phyloP scores from a whole-genome alignment of 345 rosid species.

The Hirschfeldia incana region DNA sequence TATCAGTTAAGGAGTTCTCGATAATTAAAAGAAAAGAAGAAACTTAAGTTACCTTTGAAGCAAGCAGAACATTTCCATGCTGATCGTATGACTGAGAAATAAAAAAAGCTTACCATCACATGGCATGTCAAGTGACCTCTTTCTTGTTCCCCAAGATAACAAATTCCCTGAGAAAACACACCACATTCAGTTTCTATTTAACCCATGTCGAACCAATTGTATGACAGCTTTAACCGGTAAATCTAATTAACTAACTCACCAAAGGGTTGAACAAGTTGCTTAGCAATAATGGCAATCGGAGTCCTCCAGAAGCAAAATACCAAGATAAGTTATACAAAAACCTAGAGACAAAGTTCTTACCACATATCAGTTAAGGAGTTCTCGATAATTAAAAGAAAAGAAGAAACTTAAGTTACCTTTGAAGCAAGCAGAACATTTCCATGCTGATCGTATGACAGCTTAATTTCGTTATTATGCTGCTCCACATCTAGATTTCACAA shows the following conservation, averaged over 20 bases:
- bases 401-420: conserved; percentile 44
- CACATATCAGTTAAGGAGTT: conserved; percentile 18
- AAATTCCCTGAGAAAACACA: conserved; percentile 26
- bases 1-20: conserved; percentile 2
- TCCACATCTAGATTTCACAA: conserved; percentile 55
- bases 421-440: conserved; percentile 45
- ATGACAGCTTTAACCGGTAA: not conserved
- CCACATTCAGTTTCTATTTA: not conserved
- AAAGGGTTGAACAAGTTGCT: conserved; percentile 78
- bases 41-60: conserved; percentile 46
- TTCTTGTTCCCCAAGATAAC: conserved; percentile 40
- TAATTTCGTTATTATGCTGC: conserved; percentile 50
- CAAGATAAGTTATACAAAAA: conserved; percentile 49
- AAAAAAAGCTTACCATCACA: conserved; percentile 34
- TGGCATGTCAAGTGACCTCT: conserved; percentile 35
- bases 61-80: conserved; percentile 48
- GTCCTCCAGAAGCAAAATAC: conserved; percentile 78
- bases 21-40: not conserved
- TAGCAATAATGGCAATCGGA: conserved; percentile 67
- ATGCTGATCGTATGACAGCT: conserved; percentile 53
- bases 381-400: not conserved
- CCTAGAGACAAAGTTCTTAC: conserved; percentile 46
- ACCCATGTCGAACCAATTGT: too few species aligned
- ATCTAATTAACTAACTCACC: conserved; percentile 44
- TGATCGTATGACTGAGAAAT: conserved; percentile 59